Percentiles rank a stretch among this genome's conserved stretches.
phyloP scores from a whole-genome alignment of 176 grass and related monocot species.

The Raddia guianensis region DNA sequence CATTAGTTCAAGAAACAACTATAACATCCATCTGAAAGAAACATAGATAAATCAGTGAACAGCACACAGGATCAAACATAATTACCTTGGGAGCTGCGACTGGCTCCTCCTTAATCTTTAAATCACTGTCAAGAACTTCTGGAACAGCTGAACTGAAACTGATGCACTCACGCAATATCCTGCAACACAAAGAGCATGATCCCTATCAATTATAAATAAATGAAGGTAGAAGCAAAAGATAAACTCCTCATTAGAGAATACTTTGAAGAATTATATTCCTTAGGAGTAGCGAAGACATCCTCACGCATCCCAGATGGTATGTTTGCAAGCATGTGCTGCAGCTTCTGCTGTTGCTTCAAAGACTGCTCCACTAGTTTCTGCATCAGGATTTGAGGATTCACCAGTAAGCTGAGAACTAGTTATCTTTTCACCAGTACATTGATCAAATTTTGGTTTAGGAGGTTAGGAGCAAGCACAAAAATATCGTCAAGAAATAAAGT shows the following conservation, averaged over 20 bases:
- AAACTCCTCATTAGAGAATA: slow-evolving; percentile 30
- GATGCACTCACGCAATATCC: slow-evolving; percentile 48
- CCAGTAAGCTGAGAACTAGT: slow-evolving; percentile 25
- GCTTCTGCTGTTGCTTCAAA: slow-evolving; percentile 68
- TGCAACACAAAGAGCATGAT: slow-evolving; percentile 33
- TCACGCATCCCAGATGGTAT: slow-evolving; percentile 65
- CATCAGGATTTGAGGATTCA: slow-evolving; percentile 15
- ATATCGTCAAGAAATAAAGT: slow-evolving; percentile 2
- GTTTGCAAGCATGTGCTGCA: slow-evolving; percentile 82
- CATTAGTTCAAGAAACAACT: slow-evolving; percentile 18
- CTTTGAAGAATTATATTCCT: slow-evolving; percentile 49
- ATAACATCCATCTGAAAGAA: slow-evolving; percentile 23
- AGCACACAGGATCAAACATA: slow-evolving; percentile 9
- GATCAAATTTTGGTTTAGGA: slow-evolving; percentile 16
- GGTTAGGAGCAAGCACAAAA: background rate
- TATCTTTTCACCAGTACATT: slow-evolving; percentile 1
- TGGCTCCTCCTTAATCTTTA: slow-evolving; percentile 72
- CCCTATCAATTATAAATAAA: slow-evolving; percentile 36
- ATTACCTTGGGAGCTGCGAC: slow-evolving; percentile 81
- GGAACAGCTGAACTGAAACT: slow-evolving; percentile 47
- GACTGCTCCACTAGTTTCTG: slow-evolving; percentile 75
- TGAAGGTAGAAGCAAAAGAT: slow-evolving; percentile 33
- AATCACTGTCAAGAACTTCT: slow-evolving; percentile 38
- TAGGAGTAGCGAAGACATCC: slow-evolving; percentile 26
- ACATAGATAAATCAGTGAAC: slow-evolving; percentile 16